Evolutionary conservation across 2,329 filamentous ascomycete genomes (phyloP).

Genomic region (Didymella exigua): DNA sequence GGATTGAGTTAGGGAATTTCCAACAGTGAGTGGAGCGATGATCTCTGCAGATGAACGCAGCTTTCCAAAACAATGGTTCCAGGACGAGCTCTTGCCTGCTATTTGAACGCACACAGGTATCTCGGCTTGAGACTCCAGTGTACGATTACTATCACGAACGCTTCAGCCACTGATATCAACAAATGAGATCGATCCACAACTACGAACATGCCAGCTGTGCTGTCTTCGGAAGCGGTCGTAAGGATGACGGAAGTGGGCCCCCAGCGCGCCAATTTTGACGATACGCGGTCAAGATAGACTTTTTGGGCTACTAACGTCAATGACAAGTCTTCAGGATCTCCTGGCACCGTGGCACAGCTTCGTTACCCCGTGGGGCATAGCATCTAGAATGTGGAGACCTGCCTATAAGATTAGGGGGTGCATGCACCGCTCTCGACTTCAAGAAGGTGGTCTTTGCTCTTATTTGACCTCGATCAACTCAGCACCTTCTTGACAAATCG

Average conservation of each 20-base stretch:
- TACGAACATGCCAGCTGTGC: not conserved
- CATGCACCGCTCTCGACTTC: not conserved
- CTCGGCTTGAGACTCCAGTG: too few species aligned
- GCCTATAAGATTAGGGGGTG: conserved; percentile 5
- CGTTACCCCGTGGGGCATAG: conserved; percentile 18
- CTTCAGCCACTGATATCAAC: not conserved
- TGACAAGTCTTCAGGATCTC: conserved; percentile 15
- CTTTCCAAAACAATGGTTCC: not conserved
- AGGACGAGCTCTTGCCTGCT: too few species aligned
- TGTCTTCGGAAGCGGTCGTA: not conserved
- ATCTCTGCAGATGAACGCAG: not conserved
- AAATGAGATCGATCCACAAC: not conserved
- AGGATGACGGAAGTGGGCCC: not conserved
- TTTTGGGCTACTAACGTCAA: conserved; percentile 15
- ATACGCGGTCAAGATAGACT: not conserved
- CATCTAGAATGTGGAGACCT: not conserved
- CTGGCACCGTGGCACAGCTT: conserved; percentile 20
- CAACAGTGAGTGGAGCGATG: not conserved
- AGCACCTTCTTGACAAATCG: not conserved
- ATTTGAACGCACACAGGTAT: too few species aligned
- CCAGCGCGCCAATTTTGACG: not conserved
- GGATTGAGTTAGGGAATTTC: not conserved
- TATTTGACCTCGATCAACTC: not conserved
- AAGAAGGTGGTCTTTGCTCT: not conserved
- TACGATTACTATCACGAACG: not conserved